Evolutionary conservation across 805 yeast species (phyloP).

Genomic region (Suhomyces sp.): DNA sequence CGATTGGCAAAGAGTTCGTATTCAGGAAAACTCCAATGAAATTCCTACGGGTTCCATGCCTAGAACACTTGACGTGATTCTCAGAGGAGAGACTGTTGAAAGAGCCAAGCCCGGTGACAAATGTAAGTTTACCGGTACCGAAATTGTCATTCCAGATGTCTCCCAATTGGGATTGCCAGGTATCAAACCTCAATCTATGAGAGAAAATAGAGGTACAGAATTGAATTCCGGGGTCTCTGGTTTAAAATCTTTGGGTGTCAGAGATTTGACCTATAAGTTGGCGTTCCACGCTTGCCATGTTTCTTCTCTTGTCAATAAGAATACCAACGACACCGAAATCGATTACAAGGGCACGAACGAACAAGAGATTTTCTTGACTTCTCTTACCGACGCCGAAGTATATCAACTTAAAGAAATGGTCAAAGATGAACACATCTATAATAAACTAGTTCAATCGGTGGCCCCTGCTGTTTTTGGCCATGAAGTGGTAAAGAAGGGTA

Average conservation of each 20-base stretch:
- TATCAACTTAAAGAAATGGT: conserved; percentile 87
- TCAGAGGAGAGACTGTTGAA: conserved; percentile 93
- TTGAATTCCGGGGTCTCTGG: conserved; percentile 87
- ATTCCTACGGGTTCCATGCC: conserved; percentile 99
- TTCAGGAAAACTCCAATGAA: conserved; percentile 94
- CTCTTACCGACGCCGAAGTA: conserved; percentile 78
- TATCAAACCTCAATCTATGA: conserved; percentile 77
- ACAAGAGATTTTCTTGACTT: conserved; percentile 77
- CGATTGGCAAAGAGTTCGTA: conserved; percentile 95
- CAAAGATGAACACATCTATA: conserved; percentile 79
- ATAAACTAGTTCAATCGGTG: conserved; percentile 79
- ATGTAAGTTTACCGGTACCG: conserved; percentile 90
- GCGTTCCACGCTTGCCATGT: conserved; percentile 94
- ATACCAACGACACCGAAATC: conserved; percentile 19
- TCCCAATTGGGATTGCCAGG: conserved; percentile 95
- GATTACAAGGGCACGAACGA: conserved; percentile 56
- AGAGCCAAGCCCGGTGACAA: conserved; percentile 97
- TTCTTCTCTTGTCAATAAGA: conserved; percentile 52
- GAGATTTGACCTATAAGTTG: conserved; percentile 88
- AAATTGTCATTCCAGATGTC: conserved; percentile 92
- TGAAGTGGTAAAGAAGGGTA: conserved; percentile 89
- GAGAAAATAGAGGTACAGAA: conserved; percentile 65
- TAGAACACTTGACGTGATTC: conserved; percentile 85
- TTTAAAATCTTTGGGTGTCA: conserved; percentile 83
- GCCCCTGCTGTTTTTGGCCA: conserved; percentile 98